These are phyloP conservation scores for Parsonsia alboflavescens DNA, from an alignment of 257 asterid species.

Conservation along the genomic window DNA sequence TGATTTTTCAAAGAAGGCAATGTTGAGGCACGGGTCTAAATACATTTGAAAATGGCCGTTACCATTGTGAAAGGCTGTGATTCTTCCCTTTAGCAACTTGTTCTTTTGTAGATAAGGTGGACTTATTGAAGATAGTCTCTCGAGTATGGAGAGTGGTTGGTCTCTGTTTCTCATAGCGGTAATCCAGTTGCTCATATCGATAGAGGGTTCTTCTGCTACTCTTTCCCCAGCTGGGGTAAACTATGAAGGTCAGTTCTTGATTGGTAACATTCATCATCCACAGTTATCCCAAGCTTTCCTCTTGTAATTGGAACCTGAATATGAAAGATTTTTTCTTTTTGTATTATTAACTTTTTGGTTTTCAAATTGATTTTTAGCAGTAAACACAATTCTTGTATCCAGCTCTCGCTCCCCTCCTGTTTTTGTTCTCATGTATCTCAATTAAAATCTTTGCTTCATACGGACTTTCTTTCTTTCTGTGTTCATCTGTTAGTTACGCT, in stretches of 20 bases:
- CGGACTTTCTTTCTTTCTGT: not conserved
- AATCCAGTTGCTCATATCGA: conserved; percentile 42
- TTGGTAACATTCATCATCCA: not conserved
- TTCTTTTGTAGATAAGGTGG: conserved; percentile 32
- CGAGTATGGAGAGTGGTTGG: conserved; percentile 47
- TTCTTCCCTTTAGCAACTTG: conserved; percentile 21
- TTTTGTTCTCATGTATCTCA: not conserved
- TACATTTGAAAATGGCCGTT: conserved; percentile 23
- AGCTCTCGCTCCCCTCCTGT: not conserved
- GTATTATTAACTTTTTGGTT: not conserved
- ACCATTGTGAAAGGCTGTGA: conserved; percentile 11
- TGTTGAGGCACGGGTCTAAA: conserved; percentile 21
- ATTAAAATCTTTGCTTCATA: not conserved
- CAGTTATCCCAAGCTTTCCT: not conserved
- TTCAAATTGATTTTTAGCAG: not conserved
- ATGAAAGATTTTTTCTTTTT: not conserved
- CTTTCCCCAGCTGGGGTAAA: conserved; percentile 96
- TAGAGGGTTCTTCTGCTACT: conserved; percentile 57
- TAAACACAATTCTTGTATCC: not conserved
- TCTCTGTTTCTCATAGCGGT: conserved; percentile 35
- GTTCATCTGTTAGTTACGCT: not conserved
- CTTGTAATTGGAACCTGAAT: not conserved
- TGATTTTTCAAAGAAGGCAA: conserved; percentile 28
- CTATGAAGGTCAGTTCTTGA: conserved; percentile 72
- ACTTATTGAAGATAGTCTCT: conserved; percentile 22